Conservation (phyloP, 1,139 yeast species). For the Nakaseomyces nivariensis region DNA sequence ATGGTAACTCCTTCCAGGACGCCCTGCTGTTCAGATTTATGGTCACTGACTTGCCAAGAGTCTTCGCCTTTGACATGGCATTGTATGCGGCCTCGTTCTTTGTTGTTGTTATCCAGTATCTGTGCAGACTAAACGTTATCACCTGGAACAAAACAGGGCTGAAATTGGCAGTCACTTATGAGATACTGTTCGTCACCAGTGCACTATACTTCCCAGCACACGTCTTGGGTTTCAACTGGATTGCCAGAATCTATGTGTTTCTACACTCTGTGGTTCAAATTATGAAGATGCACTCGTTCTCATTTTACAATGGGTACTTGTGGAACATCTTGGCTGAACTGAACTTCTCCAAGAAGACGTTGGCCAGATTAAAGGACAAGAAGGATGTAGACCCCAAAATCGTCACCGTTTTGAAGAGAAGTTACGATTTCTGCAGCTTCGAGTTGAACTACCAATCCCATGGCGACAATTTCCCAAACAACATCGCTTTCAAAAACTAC, state of each 20-base stretch:
- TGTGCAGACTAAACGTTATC: conserved; percentile 35
- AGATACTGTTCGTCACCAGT: conserved; percentile 36
- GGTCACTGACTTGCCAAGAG: conserved; percentile 43
- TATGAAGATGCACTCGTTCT: conserved; percentile 90
- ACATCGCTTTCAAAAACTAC: conserved; percentile 51
- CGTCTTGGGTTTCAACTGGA: conserved; percentile 59
- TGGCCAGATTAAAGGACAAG: conserved; percentile 19
- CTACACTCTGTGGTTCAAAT: conserved; percentile 72
- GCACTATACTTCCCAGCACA: conserved; percentile 43
- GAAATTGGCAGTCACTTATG: conserved; percentile 47
- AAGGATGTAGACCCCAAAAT: conserved; percentile 17
- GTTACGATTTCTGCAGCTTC: conserved; percentile 51
- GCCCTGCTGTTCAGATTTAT: conserved; percentile 35
- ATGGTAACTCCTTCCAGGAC: conserved; percentile 3
- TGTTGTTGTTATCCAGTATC: conserved; percentile 45
- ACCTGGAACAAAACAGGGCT: conserved; percentile 56
- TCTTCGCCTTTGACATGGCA: conserved; percentile 54
- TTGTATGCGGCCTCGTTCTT: conserved; percentile 59
- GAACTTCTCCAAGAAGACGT: conserved; percentile 33
- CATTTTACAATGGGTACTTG: conserved; percentile 77
- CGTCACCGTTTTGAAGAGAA: conserved; percentile 33
- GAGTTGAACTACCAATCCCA: conserved; percentile 44
- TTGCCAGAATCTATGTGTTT: conserved; percentile 69
- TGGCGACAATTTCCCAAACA: conserved; percentile 46
- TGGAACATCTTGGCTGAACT: conserved; percentile 59